Evolutionary conservation across 202 grass and related monocot species (phyloP).

Genomic region (Brachypodium distachyon): DNA sequence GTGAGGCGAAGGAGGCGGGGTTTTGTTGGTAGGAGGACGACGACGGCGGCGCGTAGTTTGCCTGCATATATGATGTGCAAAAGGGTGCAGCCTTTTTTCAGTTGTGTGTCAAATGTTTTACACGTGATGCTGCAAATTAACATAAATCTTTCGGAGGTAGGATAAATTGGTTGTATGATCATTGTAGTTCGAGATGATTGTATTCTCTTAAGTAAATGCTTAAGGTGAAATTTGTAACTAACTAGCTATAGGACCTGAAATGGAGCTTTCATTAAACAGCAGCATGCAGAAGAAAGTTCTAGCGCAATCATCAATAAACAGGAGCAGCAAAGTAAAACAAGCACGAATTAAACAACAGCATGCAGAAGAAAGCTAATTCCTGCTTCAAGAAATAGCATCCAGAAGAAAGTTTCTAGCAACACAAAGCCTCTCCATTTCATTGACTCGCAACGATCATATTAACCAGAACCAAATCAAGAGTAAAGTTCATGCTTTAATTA

Average conservation of each 20-base stretch:
- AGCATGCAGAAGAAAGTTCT: no score
- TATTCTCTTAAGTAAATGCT: no score
- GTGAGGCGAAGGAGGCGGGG: not conserved
- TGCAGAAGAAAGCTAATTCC: not conserved
- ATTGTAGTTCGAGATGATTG: not conserved
- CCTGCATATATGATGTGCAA: conserved; percentile 9
- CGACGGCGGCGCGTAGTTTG: conserved; percentile 3
- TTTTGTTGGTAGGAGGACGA: conserved; percentile 32
- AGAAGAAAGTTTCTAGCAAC: not conserved
- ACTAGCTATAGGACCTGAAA: not conserved
- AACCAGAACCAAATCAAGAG: not conserved
- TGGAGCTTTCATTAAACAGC: not conserved
- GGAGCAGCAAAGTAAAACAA: not conserved
- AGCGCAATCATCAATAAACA: not conserved
- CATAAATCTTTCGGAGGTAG: not conserved
- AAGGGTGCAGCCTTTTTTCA: not conserved
- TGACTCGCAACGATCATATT: not conserved
- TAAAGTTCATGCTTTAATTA: not conserved
- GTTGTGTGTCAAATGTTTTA: not conserved
- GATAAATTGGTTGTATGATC: not conserved
- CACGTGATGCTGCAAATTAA: not conserved
- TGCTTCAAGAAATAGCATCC: not conserved
- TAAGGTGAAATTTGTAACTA: no score
- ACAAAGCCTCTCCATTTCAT: not conserved
- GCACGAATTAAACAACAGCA: not conserved